phyloP scores from a whole-genome alignment of 2,329 filamentous ascomycete species.

The Trichocomaceae sp. region DNA sequence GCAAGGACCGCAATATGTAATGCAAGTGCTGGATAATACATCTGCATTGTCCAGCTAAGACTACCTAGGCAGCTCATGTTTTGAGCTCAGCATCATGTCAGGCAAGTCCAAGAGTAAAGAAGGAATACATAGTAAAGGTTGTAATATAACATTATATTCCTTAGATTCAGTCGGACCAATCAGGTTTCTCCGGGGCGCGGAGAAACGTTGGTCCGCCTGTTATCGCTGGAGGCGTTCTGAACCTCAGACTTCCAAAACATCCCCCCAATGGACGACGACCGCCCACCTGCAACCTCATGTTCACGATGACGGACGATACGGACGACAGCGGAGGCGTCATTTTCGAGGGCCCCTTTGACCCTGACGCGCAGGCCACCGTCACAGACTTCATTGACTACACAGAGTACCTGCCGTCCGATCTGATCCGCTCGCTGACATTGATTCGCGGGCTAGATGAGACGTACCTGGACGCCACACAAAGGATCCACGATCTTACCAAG shows the following conservation, averaged over 20 bases:
- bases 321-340: slow-evolving; percentile 39
- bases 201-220: slow-evolving; percentile 27
- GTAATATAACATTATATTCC: too few species aligned
- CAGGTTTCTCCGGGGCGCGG: slow-evolving; percentile 17
- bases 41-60: too few species aligned
- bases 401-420: slow-evolving; percentile 60
- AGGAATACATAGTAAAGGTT: too few species aligned
- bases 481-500: slow-evolving; percentile 38
- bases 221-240: neutral
- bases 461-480: slow-evolving; percentile 36
- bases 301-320: slow-evolving; percentile 35
- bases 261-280: neutral
- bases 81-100: too few species aligned
- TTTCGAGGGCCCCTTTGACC: slow-evolving; percentile 49
- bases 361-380: slow-evolving; percentile 59
- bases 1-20: too few species aligned
- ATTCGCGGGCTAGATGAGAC: slow-evolving; percentile 47
- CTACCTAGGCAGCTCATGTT: too few species aligned
- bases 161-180: neutral
- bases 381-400: slow-evolving; percentile 64
- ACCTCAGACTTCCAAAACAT: neutral
- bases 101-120: neutral
- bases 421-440: slow-evolving; percentile 56
- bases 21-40: too few species aligned
- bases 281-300: neutral